Conservation (phyloP, 2,329 filamentous ascomycete species). For the Xylariales sp. region DNA sequence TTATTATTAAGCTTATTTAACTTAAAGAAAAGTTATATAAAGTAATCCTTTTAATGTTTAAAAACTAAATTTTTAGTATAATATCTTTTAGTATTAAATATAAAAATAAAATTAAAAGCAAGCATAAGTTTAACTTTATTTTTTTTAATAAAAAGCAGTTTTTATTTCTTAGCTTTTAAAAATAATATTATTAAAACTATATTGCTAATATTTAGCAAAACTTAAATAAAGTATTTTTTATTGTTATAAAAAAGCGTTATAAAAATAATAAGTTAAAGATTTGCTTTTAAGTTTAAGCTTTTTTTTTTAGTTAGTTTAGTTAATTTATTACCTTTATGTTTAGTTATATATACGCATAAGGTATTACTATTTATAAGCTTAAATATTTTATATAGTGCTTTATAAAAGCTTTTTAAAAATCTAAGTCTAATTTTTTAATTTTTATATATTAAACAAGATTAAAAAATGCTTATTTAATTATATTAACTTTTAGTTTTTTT, state of each 20-base stretch:
- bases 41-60: constrained; percentile 3
- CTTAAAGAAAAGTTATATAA: neutral
- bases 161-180: neutral
- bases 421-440: too few relatives aligned
- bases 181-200: constrained; percentile 1
- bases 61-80: constrained; percentile 3
- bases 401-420: too few relatives aligned
- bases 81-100: neutral
- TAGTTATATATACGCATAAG: too few relatives aligned
- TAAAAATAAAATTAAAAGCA: neutral
- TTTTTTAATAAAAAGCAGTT: constrained; percentile 2
- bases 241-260: constrained; percentile 11
- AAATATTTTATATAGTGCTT: too few relatives aligned
- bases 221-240: constrained; percentile 1
- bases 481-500: too few relatives aligned
- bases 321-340: too few relatives aligned
- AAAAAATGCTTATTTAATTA: too few relatives aligned
- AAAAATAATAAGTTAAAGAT: neutral
- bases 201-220: neutral
- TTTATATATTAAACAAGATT: too few relatives aligned
- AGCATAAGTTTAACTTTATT: neutral
- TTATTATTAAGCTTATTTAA: too few relatives aligned
- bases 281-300: neutral
- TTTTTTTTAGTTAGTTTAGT: neutral
- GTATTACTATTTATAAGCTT: too few relatives aligned